Conservation (phyloP, 2,329 filamentous ascomycete species). For the Calonectria pseudoturangicola region DNA sequence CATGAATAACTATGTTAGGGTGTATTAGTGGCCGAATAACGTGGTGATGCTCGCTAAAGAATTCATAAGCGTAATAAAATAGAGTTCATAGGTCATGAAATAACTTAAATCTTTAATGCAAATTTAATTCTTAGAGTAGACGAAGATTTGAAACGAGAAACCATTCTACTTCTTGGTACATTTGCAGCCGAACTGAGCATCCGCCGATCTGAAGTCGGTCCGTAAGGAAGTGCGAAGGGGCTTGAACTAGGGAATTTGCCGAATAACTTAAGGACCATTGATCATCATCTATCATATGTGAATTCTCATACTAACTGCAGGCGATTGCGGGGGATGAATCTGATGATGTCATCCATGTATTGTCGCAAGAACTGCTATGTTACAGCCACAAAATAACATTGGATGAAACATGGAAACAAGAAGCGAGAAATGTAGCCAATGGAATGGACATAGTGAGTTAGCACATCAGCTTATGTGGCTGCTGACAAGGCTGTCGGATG, state of each 20-base stretch:
- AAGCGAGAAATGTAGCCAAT: slow-evolving; percentile 17
- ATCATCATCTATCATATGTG: not conserved
- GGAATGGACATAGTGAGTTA: slow-evolving; percentile 2
- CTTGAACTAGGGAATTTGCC: not conserved
- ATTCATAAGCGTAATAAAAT: not conserved
- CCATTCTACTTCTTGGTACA: not conserved
- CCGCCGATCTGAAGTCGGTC: not conserved
- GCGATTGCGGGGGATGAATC: not conserved
- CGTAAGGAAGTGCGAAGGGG: not conserved
- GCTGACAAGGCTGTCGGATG: slow-evolving; percentile 22
- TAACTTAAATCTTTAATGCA: not conserved
- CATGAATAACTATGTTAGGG: too few relatives aligned
- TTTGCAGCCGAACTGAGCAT: not conserved
- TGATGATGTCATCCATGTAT: not conserved
- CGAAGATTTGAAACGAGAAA: too few relatives aligned
- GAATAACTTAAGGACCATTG: not conserved
- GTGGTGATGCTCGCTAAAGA: too few relatives aligned
- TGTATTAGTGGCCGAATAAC: too few relatives aligned
- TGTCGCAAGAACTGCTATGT: slow-evolving; percentile 8
- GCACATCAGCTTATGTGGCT: slow-evolving; percentile 26
- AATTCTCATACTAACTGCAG: not conserved
- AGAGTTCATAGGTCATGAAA: not conserved
- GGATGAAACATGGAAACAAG: not conserved
- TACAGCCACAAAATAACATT: slow-evolving; percentile 10
- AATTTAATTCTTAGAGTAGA: not conserved